Evolutionary conservation across 495 filamentous ascomycete species (phyloP).

Genomic region (Lasiosphaeria hispida): DNA sequence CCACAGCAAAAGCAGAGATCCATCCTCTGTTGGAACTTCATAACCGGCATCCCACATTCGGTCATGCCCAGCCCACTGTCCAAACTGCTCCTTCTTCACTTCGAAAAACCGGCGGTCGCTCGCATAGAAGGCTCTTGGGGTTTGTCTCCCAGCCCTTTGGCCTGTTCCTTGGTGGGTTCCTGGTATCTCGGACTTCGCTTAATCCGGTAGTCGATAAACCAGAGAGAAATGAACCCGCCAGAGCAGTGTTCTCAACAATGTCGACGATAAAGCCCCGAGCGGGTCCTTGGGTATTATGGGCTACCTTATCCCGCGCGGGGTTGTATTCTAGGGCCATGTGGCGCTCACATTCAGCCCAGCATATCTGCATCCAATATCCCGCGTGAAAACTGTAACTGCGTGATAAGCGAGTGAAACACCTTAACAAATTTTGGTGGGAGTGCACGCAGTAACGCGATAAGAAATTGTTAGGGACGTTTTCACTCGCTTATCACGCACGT

Average conservation of each 20-base stretch:
- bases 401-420: too few species aligned
- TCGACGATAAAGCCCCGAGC: background rate
- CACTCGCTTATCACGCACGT: too few species aligned
- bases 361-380: too few species aligned
- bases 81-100: slow-evolving; percentile 4
- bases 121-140: slow-evolving; percentile 6
- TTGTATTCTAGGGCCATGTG: slow-evolving; percentile 16
- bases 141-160: background rate
- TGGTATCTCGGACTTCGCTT: slow-evolving; percentile 10
- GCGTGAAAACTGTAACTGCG: too few species aligned
- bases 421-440: too few species aligned
- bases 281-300: too few species aligned
- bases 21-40: background rate
- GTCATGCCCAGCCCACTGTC: background rate
- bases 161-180: background rate
- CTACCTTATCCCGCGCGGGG: slow-evolving; percentile 3
- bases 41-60: slow-evolving; percentile 4
- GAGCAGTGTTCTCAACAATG: background rate
- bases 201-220: slow-evolving; percentile 17
- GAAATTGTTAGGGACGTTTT: too few species aligned
- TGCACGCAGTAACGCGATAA: too few species aligned
- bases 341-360: background rate
- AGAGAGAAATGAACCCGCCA: slow-evolving; percentile 3
- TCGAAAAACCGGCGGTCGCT: slow-evolving; percentile 14
- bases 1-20: background rate